phyloP scores from a whole-genome alignment of 1,284 basidiomycete species.

The Ganoderma multipileum region DNA sequence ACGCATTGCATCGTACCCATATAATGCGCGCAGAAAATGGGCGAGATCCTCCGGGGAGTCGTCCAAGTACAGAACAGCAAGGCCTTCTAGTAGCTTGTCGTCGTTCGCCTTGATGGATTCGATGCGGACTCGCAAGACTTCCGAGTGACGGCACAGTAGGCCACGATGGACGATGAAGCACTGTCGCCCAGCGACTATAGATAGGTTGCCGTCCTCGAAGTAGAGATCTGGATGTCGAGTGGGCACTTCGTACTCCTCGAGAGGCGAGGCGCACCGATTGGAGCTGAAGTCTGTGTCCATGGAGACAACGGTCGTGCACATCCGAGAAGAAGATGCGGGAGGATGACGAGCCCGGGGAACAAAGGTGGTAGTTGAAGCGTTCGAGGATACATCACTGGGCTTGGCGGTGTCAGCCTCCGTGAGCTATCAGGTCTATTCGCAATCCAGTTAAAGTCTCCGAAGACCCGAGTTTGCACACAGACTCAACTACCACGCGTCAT shows the following conservation, averaged over 20 bases:
- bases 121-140: slow-evolving; percentile 47
- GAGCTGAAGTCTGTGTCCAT: slow-evolving; percentile 36
- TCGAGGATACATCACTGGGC: neutral
- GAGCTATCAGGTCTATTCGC: neutral
- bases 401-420: neutral
- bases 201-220: slow-evolving; percentile 73
- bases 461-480: too few relatives aligned
- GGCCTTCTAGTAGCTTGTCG: slow-evolving; percentile 53
- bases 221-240: slow-evolving; percentile 60
- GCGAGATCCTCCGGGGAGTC: slow-evolving; percentile 60
- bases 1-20: slow-evolving; percentile 60
- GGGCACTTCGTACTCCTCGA: slow-evolving; percentile 33
- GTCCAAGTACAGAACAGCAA: slow-evolving; percentile 56
- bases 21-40: slow-evolving; percentile 63
- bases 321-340: neutral
- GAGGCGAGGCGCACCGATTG: slow-evolving; percentile 36
- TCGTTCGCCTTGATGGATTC: slow-evolving; percentile 12
- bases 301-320: slow-evolving; percentile 7
- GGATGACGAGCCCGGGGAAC: neutral
- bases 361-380: neutral
- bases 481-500: neutral
- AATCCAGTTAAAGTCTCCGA: neutral
- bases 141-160: slow-evolving; percentile 67
- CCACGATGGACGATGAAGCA: slow-evolving; percentile 76
- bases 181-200: slow-evolving; percentile 55